phyloP scores from a whole-genome alignment of 2,329 filamentous ascomycete species.

The Cladophialophora bantiana region DNA sequence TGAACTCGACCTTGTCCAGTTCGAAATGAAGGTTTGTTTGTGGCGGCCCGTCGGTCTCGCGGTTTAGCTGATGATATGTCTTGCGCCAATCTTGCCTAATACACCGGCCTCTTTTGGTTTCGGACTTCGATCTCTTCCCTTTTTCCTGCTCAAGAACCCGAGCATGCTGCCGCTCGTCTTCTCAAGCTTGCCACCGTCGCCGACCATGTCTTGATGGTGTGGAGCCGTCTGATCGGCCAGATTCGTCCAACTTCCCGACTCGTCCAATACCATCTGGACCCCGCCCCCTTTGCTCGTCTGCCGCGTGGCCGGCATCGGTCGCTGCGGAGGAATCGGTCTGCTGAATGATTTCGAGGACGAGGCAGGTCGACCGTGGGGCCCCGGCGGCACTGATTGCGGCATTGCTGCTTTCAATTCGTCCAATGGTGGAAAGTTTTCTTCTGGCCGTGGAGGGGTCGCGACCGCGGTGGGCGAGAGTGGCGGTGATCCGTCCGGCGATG shows the following conservation, averaged over 20 bases:
- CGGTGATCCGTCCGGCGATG: constrained; percentile 40
- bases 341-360: constrained; percentile 47
- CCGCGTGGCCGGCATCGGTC: constrained; percentile 62
- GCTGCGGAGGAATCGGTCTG: constrained; percentile 47
- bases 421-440: constrained; percentile 28
- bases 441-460: constrained; percentile 15
- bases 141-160: constrained; percentile 87
- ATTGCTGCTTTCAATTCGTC: constrained; percentile 33
- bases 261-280: constrained; percentile 88
- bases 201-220: constrained; percentile 6
- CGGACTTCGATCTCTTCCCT: constrained; percentile 86
- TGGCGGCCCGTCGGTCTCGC: not conserved
- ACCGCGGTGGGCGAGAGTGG: constrained; percentile 37
- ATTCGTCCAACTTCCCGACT: constrained; percentile 88
- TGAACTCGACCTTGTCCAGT: not conserved
- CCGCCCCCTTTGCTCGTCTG: constrained; percentile 81
- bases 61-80: constrained; percentile 74
- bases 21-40: not conserved
- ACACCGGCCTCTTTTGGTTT: constrained; percentile 95
- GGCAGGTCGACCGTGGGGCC: constrained; percentile 22
- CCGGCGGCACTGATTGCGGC: constrained; percentile 23
- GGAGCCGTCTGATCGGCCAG: constrained; percentile 82
- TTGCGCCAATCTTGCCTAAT: constrained; percentile 90
- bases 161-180: constrained; percentile 73
- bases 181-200: constrained; percentile 46